Conservation (phyloP, 441 rosid species). For the Populus hybrid region DNA sequence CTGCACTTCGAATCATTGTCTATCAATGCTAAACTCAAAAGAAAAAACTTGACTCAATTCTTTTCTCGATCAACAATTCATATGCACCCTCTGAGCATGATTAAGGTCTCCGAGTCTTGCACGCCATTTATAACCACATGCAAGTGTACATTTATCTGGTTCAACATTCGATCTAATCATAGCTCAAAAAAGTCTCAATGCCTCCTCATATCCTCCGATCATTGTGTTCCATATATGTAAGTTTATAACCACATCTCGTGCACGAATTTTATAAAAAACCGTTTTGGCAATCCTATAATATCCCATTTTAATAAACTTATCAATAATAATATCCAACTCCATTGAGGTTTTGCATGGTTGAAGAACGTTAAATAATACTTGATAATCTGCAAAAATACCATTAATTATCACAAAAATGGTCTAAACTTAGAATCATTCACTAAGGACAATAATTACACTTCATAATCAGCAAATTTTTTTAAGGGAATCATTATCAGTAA, state of each 20-base stretch:
- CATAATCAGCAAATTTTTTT: no score
- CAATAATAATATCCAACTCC: constrained; percentile 46
- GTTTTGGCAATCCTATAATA: constrained; percentile 43
- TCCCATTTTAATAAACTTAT: constrained; percentile 38
- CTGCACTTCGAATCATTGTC: constrained; percentile 74
- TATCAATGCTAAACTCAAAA: constrained; percentile 62
- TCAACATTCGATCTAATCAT: constrained; percentile 43
- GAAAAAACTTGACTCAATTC: constrained; percentile 40
- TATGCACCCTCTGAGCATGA: constrained; percentile 61
- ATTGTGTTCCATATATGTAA: constrained; percentile 63
- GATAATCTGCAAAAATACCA: no score
- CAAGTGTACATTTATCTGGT: constrained; percentile 56
- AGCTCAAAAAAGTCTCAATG: constrained; percentile 40
- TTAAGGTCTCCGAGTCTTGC: constrained; percentile 58
- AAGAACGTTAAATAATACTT: no score
- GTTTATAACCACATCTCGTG: constrained; percentile 48
- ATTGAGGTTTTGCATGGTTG: no score
- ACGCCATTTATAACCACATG: constrained; percentile 49
- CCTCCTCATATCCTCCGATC: constrained; percentile 55
- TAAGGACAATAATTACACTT: no score
- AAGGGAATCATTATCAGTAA: no score
- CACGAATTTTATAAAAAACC: constrained; percentile 53
- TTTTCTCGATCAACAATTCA: constrained; percentile 39
- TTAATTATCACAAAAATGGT: no score
- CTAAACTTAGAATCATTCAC: no score